Base-by-base conservation (phyloP, 176 grass and related monocot genomes). In the Phragmites australis region DNA sequence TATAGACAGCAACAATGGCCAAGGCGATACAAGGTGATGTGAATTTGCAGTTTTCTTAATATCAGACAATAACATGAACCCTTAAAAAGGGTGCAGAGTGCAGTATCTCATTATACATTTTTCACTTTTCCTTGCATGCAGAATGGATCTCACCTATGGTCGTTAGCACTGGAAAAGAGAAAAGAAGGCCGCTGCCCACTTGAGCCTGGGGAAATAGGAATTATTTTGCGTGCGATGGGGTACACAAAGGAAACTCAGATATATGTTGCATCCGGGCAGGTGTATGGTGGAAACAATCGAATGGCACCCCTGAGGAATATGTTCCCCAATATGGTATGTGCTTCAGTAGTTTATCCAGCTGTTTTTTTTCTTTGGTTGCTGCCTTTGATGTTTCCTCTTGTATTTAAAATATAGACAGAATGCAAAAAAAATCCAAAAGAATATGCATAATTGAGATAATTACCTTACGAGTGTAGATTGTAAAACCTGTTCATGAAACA, bases 231-330 rank as follows among this genome's bases (percentile, higher is more conserved):
- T 61, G 95, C 92, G 31, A 94, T 94, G 95, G 92, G 95, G 25
- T 94, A 98, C 71, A 89, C 90, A 6, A 98, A 88, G 80, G 92
- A 98, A 76, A 94, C 92, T 23, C 92, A 94, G 81, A 94, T 94
- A 69, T 98, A 98, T 89, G 95, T 98, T 80, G 95, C 92, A 90
- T 98, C 95, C 3, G 95, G 92, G 39, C 95, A 98, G 76, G 95
- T 98, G 15, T 94, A 98, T 19, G 95, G 95, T 74, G 95, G 95
- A 64, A 94, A 85, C 58, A 94, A 86, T 75, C 75, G 90, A 77
- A 94, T 98, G 92, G 90, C 90, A 22, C 92, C 90, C 5, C 75
- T 98, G n/a, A 94, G 90, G 81, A 94, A 98, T 75, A 93, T 94
- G 92, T 98, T 98, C 78, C 95, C 90, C 16, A 98, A 98, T 88